A percentile compares a stretch with the other conserved stretches of the same genome.
Conservation (phyloP, 1,284 basidiomycete genomes). For the Trametes polyzona region DNA sequence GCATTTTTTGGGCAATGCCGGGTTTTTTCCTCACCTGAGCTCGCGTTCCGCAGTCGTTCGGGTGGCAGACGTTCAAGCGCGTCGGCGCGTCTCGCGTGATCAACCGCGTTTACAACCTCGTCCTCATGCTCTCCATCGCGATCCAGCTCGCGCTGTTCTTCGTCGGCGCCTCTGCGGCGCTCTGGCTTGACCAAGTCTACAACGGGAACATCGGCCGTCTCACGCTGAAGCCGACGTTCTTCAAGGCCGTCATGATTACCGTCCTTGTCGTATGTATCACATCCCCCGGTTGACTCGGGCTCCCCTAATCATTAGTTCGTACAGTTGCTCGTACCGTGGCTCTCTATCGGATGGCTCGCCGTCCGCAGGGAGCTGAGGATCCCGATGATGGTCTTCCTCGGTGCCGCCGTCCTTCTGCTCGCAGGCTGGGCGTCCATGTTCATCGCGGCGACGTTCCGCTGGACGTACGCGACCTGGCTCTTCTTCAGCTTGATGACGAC, state of each 20-base stretch:
- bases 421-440: conserved; percentile 76
- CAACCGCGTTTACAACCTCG: conserved; percentile 73
- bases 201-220: conserved; percentile 64
- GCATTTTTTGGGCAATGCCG: neutral
- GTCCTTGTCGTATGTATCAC: conserved; percentile 57
- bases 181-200: conserved; percentile 79
- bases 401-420: conserved; percentile 61
- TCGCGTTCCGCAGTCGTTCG: conserved; percentile 55
- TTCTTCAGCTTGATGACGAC: conserved; percentile 72
- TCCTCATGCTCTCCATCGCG: conserved; percentile 70
- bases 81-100: conserved; percentile 77
- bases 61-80: conserved; percentile 85
- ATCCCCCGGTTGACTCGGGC: neutral
- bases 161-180: conserved; percentile 65
- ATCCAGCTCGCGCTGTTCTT: conserved; percentile 81
- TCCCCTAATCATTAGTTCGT: neutral
- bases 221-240: conserved; percentile 48
- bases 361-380: conserved; percentile 66
- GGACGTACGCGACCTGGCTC: conserved; percentile 73
- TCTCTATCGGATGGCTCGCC: conserved; percentile 72
- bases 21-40: neutral
- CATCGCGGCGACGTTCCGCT: conserved; percentile 68
- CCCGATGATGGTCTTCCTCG: conserved; percentile 65
- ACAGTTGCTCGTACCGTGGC: conserved; percentile 71
- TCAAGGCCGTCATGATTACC: conserved; percentile 58